Percentiles rank a stretch among this genome's conserved stretches.
Conservation (phyloP, 1,139 yeast genomes). For the Candida albicans region DNA sequence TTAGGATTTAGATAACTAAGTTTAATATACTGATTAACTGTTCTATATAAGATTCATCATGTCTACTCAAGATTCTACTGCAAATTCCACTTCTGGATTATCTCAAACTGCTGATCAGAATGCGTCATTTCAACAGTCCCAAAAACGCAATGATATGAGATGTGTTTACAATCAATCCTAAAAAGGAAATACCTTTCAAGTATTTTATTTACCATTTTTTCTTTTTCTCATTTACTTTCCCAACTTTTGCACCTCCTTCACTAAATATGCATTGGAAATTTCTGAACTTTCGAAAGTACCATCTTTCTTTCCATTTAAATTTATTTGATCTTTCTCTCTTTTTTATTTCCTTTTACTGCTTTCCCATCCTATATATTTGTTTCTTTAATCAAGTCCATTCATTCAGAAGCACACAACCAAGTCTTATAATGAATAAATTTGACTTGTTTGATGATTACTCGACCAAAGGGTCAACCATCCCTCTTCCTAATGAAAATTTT, state of each 20-base stretch:
- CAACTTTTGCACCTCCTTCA: constrained; percentile 2
- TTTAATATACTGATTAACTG: too few species aligned
- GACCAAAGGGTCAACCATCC: constrained; percentile 20
- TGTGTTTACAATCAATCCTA: constrained; percentile 5
- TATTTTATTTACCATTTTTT: neutral
- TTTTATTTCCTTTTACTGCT: neutral
- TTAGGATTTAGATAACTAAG: too few species aligned
- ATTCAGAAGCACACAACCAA: neutral
- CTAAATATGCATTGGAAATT: constrained; percentile 3
- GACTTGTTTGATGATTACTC: constrained; percentile 34
- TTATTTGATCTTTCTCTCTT: neutral
- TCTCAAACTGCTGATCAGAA: too few species aligned
- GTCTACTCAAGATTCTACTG: too few species aligned
- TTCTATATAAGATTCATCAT: too few species aligned
- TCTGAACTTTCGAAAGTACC: neutral
- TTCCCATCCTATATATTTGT: neutral
- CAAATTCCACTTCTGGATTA: too few species aligned
- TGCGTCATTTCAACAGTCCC: neutral
- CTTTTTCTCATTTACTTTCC: neutral
- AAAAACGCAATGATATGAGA: neutral
- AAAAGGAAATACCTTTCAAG: constrained; percentile 1
- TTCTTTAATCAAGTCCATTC: neutral
- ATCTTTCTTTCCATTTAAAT: neutral
- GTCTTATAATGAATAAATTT: constrained; percentile 30
- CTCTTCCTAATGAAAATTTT: constrained; percentile 45